Evolutionary conservation across 2,329 filamentous ascomycete genomes (phyloP).

Genomic region (Sphaerulina musiva): DNA sequence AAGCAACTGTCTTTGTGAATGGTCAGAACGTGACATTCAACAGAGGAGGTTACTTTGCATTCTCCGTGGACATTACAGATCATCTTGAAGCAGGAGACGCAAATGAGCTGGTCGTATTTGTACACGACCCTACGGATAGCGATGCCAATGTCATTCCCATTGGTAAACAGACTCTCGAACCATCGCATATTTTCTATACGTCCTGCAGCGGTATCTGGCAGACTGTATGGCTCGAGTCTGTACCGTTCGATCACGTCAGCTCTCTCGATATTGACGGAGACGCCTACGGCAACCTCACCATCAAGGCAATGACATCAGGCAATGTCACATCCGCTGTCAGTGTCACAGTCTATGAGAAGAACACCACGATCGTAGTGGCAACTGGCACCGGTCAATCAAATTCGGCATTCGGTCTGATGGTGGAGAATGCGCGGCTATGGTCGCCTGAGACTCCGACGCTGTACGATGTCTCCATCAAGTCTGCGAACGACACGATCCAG

Average conservation of each 20-base stretch:
- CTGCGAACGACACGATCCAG: slow-evolving; percentile 48
- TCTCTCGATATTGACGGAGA: slow-evolving; percentile 54
- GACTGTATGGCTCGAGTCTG: slow-evolving; percentile 64
- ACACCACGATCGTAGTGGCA: slow-evolving; percentile 15
- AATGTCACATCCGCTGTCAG: slow-evolving; percentile 12
- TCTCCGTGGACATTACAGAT: slow-evolving; percentile 53
- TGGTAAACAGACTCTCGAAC: slow-evolving; percentile 49
- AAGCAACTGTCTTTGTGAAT: slow-evolving; percentile 52
- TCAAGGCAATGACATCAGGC: not conserved
- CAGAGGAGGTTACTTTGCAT: slow-evolving; percentile 54
- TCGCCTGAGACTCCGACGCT: slow-evolving; percentile 56
- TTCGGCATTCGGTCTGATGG: slow-evolving; percentile 49
- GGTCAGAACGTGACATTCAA: slow-evolving; percentile 50
- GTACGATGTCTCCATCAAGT: slow-evolving; percentile 56
- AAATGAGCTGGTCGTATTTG: slow-evolving; percentile 55
- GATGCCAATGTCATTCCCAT: slow-evolving; percentile 53
- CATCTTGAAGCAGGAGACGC: slow-evolving; percentile 57
- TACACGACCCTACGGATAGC: slow-evolving; percentile 60
- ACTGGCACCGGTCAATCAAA: slow-evolving; percentile 43
- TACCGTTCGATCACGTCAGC: slow-evolving; percentile 51
- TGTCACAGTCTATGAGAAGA: slow-evolving; percentile 17
- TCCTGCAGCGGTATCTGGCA: slow-evolving; percentile 72
- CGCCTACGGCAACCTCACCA: slow-evolving; percentile 48
- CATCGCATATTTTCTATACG: slow-evolving; percentile 64
- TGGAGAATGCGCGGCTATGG: slow-evolving; percentile 55